Base-by-base conservation (phyloP, 2,329 filamentous ascomycete species). In the Magnaporthales sp. region DNA sequence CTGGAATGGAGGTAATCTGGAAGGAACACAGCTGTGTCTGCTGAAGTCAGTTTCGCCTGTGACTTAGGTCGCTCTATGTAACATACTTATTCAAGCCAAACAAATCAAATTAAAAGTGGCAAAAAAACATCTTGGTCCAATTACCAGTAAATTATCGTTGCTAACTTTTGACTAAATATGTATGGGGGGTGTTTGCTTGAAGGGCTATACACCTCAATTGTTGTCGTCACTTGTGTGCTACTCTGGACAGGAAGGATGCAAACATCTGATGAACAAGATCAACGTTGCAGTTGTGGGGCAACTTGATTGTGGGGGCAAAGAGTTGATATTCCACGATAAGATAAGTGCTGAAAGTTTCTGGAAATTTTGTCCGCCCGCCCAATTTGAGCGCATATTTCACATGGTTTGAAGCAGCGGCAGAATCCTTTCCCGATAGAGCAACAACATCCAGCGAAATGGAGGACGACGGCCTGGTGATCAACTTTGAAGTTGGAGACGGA, bases 401-500 rank as follows among this genome's bases (percentile, higher is more conserved):
- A 60, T 60, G 22, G 24, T 60, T 3, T 13, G 56, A 15, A 60
- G 56, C 24, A 60, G 5, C 56, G 22, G 26, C 24, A 26, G 26
- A 60, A 60, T 27, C 26, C 56, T 27, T 26, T 27, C 26, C 24
- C 56, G 13, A 26, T 27, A 58, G n/a, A 46, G 5, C 56, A 27
- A 60, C 56, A 54, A 29, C 61, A 3, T 10, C 24, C 27, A 24
- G 31, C 31, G 60, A 60, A 68, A 97, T 98, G 93, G 91, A 91
- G 65, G 93, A 98, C 81, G 91, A 96, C 88, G 93, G 93, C 71
- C 91, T 99, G 87, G 85, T 97, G 67, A 82, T 98, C 75, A 98
- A 98, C 73, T 97, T 98, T 76, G 89, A 92, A 72, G 81, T 97
- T 67, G 85, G 86, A 30, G 88, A 91, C 68, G 84, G 81, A 22